Evolutionary conservation across 106 monocot species (phyloP), one percentile per base, ranked within the genome.

Genomic region (Ottelia alismoides): DNA sequence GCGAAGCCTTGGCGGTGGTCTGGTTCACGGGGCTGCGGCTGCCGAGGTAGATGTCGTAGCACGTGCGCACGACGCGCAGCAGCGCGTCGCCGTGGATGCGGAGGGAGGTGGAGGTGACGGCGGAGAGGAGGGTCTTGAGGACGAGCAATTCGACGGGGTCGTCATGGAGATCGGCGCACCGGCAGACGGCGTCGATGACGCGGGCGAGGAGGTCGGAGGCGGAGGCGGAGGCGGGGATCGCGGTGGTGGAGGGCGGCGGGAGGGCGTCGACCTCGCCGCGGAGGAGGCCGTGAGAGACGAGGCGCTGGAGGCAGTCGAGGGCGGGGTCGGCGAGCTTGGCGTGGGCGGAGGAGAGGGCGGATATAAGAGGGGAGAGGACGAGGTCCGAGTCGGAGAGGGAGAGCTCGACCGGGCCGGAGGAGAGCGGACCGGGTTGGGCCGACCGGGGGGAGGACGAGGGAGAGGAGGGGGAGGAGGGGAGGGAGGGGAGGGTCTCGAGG

Each of bases 1-100:
- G 70, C 1, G 89, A 98, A 4, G 96, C 96, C 76, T 89, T 89
- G 25, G 96, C 96, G 2, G 96, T 98, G 21, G 88, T 82, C 76
- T 98, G 88, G 35, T 89, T 89, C 20, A 89, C 85, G 16, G 65
- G 43, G 47, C 66, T 82, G 54, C 72, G 70, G 58, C 76, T 77
- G 1, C 70, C 66, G 19, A 89, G 66, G 49, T 98, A 98, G 43
- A 98, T 56, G 54, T 98, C 96, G 54, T 98, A 84, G 66, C 89
- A 82, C 5, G 96, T 81, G 17, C 85, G 72, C 0, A 98, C 96
- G 25, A 79, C 72, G 23, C 54, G 78, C 9, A 98, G 79, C 31
- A 98, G 65, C 43, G 73, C 70, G 54, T 89, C 89, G n/a, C 96
- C 96, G 22, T 89, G 89, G 47, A 98, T 76, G 48, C 96, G 73